phyloP scores from a whole-genome alignment of 1,139 yeast genomes.

The Hansenula sp. region DNA sequence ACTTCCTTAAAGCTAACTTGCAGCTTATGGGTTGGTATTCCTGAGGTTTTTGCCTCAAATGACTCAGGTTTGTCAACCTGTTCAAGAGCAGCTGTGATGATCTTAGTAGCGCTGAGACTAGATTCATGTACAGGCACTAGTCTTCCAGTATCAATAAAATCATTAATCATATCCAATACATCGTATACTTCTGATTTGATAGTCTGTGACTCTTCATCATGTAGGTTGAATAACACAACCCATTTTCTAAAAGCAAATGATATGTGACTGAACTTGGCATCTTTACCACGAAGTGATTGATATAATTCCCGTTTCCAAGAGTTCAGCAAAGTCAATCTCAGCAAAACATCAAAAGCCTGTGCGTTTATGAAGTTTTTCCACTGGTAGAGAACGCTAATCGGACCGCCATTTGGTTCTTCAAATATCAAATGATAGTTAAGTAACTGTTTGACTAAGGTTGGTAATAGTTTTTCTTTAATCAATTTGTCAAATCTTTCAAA shows the following conservation, averaged over 20 bases:
- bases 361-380: slow-evolving; percentile 22
- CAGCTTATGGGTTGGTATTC: slow-evolving; percentile 27
- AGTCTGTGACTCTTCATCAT: slow-evolving; percentile 15
- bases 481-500: slow-evolving; percentile 23
- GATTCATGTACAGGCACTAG: slow-evolving; percentile 6
- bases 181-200: slow-evolving; percentile 22
- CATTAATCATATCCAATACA: slow-evolving; percentile 31
- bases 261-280: slow-evolving; percentile 15
- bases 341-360: slow-evolving; percentile 18
- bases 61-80: neutral
- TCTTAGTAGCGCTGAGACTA: neutral
- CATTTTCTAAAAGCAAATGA: slow-evolving; percentile 28
- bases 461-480: slow-evolving; percentile 26
- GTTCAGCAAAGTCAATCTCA: slow-evolving; percentile 26
- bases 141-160: slow-evolving; percentile 22
- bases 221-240: slow-evolving; percentile 23
- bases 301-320: slow-evolving; percentile 17
- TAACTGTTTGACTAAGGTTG: slow-evolving; percentile 26
- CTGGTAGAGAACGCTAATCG: slow-evolving; percentile 10
- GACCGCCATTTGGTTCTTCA: slow-evolving; percentile 6
- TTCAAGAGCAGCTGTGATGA: neutral
- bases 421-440: slow-evolving; percentile 7
- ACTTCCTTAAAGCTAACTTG: slow-evolving; percentile 42
- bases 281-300: slow-evolving; percentile 21
- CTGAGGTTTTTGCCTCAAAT: slow-evolving; percentile 3